phyloP scores from a whole-genome alignment of 192 early-diverging fungal species.

The Dimargaris xerosporica region DNA sequence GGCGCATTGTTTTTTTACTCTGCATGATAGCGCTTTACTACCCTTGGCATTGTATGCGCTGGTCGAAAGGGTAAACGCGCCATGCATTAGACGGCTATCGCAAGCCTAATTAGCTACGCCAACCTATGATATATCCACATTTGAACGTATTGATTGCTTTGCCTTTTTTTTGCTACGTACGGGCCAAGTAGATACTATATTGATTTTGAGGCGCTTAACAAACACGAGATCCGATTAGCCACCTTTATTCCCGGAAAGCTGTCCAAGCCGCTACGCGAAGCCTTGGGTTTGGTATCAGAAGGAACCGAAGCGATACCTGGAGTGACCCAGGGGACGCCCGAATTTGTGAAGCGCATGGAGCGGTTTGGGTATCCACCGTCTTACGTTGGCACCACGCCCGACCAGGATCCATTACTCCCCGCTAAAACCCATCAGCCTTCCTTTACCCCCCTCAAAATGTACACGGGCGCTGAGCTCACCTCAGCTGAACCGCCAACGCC shows the following conservation, averaged over 20 bases:
- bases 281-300: neutral
- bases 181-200: no score
- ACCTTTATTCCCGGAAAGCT: neutral
- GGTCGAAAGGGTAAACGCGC: no score
- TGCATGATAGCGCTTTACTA: no score
- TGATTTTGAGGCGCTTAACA: no score
- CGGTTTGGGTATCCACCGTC: slow-evolving; percentile 1
- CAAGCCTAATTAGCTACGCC: no score
- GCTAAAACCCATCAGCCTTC: neutral
- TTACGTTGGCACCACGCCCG: neutral
- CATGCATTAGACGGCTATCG: no score
- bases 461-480: neutral
- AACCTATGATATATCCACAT: no score
- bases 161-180: no score
- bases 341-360: neutral
- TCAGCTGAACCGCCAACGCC: neutral
- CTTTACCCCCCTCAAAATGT: neutral
- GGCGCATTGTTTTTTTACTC: no score
- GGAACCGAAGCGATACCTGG: neutral
- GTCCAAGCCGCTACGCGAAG: neutral
- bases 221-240: no score
- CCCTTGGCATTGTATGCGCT: no score
- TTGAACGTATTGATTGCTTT: no score
- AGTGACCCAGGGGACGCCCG: neutral
- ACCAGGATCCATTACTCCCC: neutral